A percentile compares a stretch with the other conserved stretches of the same genome.
These are phyloP conservation scores for Diaporthe nobilis DNA, from an alignment of 2,329 filamentous ascomycete species.

Conservation along the genomic window DNA sequence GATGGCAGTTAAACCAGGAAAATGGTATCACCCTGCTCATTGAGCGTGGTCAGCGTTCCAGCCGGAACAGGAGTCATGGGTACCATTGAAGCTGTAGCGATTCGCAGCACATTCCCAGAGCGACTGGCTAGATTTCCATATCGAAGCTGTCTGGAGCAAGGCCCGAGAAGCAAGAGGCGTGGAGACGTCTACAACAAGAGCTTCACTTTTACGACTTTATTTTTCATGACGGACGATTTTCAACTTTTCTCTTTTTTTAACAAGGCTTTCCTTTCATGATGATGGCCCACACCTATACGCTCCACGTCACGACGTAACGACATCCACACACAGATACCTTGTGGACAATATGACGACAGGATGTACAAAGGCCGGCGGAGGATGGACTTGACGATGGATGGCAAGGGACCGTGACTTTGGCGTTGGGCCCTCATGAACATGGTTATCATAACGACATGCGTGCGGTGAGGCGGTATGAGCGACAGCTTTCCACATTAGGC, in stretches of 20 bases:
- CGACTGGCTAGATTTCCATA: background rate
- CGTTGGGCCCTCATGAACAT: slow-evolving; percentile 17
- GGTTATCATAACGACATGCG: slow-evolving; percentile 18
- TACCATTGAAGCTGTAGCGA: background rate
- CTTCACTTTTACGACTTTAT: slow-evolving; percentile 18
- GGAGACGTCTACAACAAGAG: background rate
- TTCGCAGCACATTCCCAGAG: background rate
- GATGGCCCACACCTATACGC: background rate
- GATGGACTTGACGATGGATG: background rate
- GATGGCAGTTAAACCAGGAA: background rate
- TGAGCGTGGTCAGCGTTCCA: background rate
- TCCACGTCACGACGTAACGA: slow-evolving; percentile 29
- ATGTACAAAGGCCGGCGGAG: background rate
- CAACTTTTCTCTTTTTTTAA: background rate
- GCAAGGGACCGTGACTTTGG: background rate
- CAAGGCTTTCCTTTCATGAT: background rate
- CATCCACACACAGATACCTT: background rate
- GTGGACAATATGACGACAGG: background rate
- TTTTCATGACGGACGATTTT: slow-evolving; percentile 33
- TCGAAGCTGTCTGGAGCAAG: background rate
- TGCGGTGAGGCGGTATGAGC: background rate
- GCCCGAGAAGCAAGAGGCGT: background rate
- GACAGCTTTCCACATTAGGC: background rate
- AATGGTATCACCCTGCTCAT: background rate
- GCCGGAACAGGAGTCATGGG: background rate